Conservation (phyloP, 139 green algal species). For the Tetratostichococcus sp. region DNA sequence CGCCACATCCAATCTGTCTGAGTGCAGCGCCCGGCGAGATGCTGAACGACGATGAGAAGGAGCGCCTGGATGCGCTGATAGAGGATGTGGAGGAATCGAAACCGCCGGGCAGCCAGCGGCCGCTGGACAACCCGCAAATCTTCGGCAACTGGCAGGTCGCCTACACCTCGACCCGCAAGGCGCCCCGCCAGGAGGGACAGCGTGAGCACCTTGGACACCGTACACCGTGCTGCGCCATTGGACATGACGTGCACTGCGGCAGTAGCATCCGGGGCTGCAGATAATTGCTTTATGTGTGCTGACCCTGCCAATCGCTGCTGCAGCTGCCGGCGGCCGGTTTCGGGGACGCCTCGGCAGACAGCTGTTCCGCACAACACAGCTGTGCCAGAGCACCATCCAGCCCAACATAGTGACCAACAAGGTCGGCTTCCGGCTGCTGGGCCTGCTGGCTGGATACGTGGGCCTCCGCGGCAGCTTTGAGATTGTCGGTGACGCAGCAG, state of each 20-base stretch:
- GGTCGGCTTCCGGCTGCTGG: conserved; percentile 60
- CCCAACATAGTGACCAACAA: conserved; percentile 73
- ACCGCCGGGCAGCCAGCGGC: conserved; percentile 14
- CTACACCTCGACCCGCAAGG: conserved; percentile 29
- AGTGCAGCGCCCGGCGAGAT: not conserved
- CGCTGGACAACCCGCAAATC: conserved; percentile 59
- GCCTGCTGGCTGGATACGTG: conserved; percentile 51
- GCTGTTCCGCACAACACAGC: conserved; percentile 60
- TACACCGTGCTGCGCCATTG: no score
- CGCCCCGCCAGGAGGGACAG: conserved; percentile 29
- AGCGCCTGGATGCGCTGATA: conserved; percentile 5
- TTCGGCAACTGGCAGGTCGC: conserved; percentile 76
- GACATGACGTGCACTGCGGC: no score
- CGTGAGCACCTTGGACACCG: conserved; percentile 23
- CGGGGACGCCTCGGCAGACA: conserved; percentile 42
- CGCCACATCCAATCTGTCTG: not conserved
- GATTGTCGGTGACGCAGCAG: conserved; percentile 22
- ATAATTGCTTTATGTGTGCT: no score
- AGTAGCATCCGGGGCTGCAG: no score
- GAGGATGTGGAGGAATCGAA: conserved; percentile 5
- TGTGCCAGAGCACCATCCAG: conserved; percentile 68
- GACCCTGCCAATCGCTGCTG: no score
- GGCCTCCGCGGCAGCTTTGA: conserved; percentile 56
- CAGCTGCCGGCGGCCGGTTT: conserved; percentile 68
- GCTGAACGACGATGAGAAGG: conserved; percentile 5